Evolutionary conservation across 768 basidiomycete genomes (phyloP).

Genomic region (Macrolepiota dolichaula): DNA sequence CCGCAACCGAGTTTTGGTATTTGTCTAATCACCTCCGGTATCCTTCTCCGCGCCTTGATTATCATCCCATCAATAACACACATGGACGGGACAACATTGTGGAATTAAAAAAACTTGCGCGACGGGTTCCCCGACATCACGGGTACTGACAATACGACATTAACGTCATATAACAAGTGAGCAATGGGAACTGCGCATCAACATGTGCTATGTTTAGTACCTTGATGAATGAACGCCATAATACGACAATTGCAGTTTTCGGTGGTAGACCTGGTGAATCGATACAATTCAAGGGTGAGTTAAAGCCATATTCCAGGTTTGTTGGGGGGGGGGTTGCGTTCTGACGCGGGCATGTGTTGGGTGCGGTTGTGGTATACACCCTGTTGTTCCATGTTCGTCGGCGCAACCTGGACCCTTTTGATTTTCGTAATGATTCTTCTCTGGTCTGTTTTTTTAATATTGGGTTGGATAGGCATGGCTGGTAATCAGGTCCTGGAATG

Average conservation of each 20-base stretch:
- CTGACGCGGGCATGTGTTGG: not conserved
- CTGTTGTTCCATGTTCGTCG: not conserved
- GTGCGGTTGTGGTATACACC: not conserved
- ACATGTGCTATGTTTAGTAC: slow-evolving; percentile 65
- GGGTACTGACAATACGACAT: not conserved
- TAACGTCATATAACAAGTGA: slow-evolving; percentile 23
- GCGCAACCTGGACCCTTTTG: not conserved
- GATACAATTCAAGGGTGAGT: slow-evolving; percentile 47
- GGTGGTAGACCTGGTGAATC: slow-evolving; percentile 51
- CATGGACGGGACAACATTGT: not conserved
- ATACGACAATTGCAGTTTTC: slow-evolving; percentile 51
- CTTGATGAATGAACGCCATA: slow-evolving; percentile 54
- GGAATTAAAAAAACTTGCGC: not conserved
- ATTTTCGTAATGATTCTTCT: not conserved
- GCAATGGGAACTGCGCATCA: slow-evolving; percentile 50
- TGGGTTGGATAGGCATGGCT: slow-evolving; percentile 40
- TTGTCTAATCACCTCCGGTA: not conserved
- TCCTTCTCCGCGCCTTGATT: not conserved
- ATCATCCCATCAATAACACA: not conserved
- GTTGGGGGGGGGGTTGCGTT: not conserved
- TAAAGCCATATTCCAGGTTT: not conserved
- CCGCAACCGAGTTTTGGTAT: not conserved
- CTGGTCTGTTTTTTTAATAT: not conserved
- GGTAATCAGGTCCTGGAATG: slow-evolving; percentile 65
- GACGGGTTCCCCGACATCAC: not conserved